A percentile compares a stretch with the other conserved stretches of the same genome.
Conservation (phyloP, 345 rosid genomes). For the Pistacia vera region DNA sequence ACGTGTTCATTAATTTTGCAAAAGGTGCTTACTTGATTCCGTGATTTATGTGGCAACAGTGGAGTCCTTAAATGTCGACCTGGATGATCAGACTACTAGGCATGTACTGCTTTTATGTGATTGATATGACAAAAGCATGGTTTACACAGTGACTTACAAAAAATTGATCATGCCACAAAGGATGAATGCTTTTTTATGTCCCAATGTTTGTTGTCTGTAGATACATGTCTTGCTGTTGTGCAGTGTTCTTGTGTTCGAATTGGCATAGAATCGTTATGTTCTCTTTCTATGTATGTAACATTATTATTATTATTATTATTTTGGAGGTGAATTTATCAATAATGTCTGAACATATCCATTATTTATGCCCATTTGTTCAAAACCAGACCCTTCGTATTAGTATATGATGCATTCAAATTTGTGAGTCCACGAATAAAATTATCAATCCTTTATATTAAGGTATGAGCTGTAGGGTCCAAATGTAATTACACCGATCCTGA, state of each 20-base stretch:
- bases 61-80: not conserved
- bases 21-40: constrained; percentile 14
- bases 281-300: not conserved
- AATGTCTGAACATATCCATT: no score
- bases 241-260: not conserved
- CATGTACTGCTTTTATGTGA: constrained; percentile 1
- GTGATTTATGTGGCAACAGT: constrained; percentile 16
- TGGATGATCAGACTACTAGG: not conserved
- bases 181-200: no score
- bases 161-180: not conserved
- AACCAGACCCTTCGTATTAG: no score
- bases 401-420: no score
- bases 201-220: not conserved
- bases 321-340: no score
- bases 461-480: no score
- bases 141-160: not conserved
- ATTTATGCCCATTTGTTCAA: no score
- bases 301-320: no score
- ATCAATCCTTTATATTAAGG: no score
- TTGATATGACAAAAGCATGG: constrained; percentile 4
- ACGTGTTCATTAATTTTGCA: constrained; percentile 18
- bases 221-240: no score
- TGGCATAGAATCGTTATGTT: not conserved
- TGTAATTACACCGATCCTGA: no score
- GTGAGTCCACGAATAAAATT: no score